Evolutionary conservation across 2,329 filamentous ascomycete species (phyloP).

Genomic region (Paecilomyces sp.): DNA sequence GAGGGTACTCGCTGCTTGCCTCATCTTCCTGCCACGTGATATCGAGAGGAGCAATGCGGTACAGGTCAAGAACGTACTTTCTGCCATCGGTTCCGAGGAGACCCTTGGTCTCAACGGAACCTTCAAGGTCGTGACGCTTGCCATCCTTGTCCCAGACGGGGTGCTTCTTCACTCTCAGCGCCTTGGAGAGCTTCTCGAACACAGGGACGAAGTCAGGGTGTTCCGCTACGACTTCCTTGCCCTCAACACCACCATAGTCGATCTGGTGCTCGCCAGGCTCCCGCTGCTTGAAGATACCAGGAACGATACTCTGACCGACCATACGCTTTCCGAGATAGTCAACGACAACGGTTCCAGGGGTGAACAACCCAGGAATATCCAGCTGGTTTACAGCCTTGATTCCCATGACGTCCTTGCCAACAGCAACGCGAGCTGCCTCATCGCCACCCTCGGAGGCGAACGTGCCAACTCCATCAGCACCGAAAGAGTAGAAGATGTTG

Average conservation of each 20-base stretch:
- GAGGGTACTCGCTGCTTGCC: constrained; percentile 64
- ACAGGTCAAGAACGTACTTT: constrained; percentile 95
- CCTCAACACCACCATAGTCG: constrained; percentile 95
- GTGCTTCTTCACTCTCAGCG: constrained; percentile 87
- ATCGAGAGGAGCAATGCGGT: constrained; percentile 88
- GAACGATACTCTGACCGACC: constrained; percentile 95
- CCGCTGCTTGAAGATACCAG: constrained; percentile 97
- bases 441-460: constrained; percentile 95
- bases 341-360: constrained; percentile 89
- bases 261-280: constrained; percentile 98
- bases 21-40: constrained; percentile 81
- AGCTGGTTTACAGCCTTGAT: constrained; percentile 95
- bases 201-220: constrained; percentile 77
- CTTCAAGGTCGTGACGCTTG: constrained; percentile 83
- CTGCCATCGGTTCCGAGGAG: constrained; percentile 93
- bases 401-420: constrained; percentile 91
- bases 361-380: constrained; percentile 90
- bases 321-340: constrained; percentile 97
- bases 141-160: constrained; percentile 96
- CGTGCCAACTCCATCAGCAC: constrained; percentile 92
- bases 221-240: constrained; percentile 87
- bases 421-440: constrained; percentile 90
- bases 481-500: constrained; percentile 99
- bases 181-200: constrained; percentile 86
- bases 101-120: constrained; percentile 95